Conservation (phyloP, 805 yeast species). For the Nakazawaea wickerhamii region DNA sequence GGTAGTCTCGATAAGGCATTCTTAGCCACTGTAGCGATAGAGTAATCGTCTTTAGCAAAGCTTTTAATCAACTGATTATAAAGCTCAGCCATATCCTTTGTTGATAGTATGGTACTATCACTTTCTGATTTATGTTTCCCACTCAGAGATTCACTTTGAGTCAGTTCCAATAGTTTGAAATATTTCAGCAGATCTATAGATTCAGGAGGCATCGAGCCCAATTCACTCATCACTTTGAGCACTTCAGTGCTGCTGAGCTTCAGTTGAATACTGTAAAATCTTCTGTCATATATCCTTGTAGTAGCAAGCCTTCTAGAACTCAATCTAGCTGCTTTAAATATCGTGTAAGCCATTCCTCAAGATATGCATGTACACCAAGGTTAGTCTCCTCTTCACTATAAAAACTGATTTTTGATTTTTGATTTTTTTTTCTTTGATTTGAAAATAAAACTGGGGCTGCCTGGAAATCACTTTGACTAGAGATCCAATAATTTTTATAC, state of each 20-base stretch:
- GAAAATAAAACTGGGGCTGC: background rate
- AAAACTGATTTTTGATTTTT: background rate
- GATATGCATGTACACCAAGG: background rate
- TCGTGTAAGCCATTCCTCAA: background rate
- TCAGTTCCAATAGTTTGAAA: background rate
- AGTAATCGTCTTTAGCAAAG: constrained; percentile 23
- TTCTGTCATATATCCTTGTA: background rate
- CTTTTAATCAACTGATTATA: constrained; percentile 21
- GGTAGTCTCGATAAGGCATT: background rate
- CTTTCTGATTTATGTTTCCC: background rate
- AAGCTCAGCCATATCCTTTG: constrained; percentile 15
- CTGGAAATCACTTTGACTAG: background rate
- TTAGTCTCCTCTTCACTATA: background rate
- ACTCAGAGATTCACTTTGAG: background rate
- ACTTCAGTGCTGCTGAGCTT: background rate
- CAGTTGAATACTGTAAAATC: background rate
- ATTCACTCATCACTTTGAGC: background rate
- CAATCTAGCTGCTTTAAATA: background rate
- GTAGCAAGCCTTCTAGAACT: background rate
- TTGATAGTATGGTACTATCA: background rate
- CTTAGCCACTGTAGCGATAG: constrained; percentile 19
- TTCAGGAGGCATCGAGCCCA: background rate
- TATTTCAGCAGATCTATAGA: background rate
- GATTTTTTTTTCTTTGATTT: background rate
- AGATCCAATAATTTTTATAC: too few relatives aligned